phyloP scores from a whole-genome alignment of 345 rosid species.

The Camelina neglecta region DNA sequence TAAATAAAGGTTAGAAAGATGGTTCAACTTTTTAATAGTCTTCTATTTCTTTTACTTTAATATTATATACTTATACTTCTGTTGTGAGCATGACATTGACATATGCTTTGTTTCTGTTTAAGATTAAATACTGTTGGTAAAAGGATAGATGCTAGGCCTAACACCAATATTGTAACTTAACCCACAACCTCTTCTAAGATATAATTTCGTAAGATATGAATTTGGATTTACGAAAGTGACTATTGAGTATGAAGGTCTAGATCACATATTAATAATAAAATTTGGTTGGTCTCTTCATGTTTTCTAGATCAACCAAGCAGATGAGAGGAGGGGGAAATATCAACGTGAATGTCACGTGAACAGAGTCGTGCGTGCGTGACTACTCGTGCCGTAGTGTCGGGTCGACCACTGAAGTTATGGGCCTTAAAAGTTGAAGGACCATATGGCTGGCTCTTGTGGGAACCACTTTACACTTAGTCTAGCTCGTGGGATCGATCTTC shows the following conservation, averaged over 20 bases:
- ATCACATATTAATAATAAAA: conserved; percentile 23
- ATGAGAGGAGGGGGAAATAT: conserved; percentile 30
- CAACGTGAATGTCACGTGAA: conserved; percentile 45
- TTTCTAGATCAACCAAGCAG: conserved; percentile 26
- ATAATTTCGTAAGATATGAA: conserved; percentile 20
- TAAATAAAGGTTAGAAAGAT: not conserved
- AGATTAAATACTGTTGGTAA: conserved; percentile 12
- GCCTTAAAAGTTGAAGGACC: conserved; percentile 40
- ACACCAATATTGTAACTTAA: conserved; percentile 24
- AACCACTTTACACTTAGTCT: conserved; percentile 36
- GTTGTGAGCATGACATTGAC: conserved; percentile 21
- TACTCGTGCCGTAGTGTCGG: conserved; percentile 48
- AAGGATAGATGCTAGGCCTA: conserved; percentile 21
- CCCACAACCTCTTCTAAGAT: not conserved
- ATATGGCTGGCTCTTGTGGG: conserved; percentile 36
- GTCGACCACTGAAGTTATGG: conserved; percentile 47
- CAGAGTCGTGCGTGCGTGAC: conserved; percentile 45
- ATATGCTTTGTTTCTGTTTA: conserved; percentile 17
- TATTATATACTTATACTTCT: not conserved
- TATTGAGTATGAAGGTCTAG: conserved; percentile 25
- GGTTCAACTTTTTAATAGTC: not conserved
- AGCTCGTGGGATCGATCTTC: conserved; percentile 31
- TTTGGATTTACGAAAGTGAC: conserved; percentile 29
- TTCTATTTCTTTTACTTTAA: not conserved
- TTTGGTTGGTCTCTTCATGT: conserved; percentile 34